A percentile compares a stretch with the other conserved stretches of the same genome.
These are phyloP conservation scores for Euphorbia celastroides DNA, from an alignment of 441 rosid species.

Conservation along the genomic window DNA sequence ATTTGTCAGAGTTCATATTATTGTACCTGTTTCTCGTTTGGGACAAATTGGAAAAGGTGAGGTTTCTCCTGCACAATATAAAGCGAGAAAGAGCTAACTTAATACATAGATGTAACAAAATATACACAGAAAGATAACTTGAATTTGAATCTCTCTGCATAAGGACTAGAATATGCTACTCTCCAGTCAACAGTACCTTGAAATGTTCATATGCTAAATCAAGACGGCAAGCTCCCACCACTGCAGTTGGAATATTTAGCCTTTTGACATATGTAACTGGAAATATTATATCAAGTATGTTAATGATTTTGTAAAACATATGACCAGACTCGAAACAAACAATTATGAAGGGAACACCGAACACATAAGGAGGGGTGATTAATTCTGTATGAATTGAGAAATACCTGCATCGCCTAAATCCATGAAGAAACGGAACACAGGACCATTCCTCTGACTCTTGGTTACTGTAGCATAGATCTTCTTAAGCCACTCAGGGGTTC, in stretches of 20 bases:
- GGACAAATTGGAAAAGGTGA: slow-evolving; percentile 86
- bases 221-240: slow-evolving; percentile 96
- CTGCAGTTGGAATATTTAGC: slow-evolving; percentile 88
- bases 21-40: slow-evolving; percentile 88
- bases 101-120: background rate
- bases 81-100: background rate
- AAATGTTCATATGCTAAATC: slow-evolving; percentile 95
- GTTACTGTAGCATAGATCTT: slow-evolving; percentile 69
- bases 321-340: background rate
- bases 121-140: background rate
- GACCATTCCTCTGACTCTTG: slow-evolving; percentile 82
- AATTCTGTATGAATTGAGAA: slow-evolving; percentile 1
- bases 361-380: background rate
- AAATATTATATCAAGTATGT: slow-evolving; percentile 19
- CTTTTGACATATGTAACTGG: slow-evolving; percentile 83
- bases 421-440: slow-evolving; percentile 88
- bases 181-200: slow-evolving; percentile 53
- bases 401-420: slow-evolving; percentile 97
- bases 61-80: slow-evolving; percentile 71
- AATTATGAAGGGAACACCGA: background rate
- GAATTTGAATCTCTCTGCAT: background rate
- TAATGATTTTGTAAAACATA: slow-evolving; percentile 2
- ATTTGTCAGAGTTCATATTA: slow-evolving; percentile 2
- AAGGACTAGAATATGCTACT: slow-evolving; percentile 4
- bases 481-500: slow-evolving; percentile 95